Evolutionary conservation across 257 asterid species (phyloP).

Genomic region (Rehmannia glutinosa): DNA sequence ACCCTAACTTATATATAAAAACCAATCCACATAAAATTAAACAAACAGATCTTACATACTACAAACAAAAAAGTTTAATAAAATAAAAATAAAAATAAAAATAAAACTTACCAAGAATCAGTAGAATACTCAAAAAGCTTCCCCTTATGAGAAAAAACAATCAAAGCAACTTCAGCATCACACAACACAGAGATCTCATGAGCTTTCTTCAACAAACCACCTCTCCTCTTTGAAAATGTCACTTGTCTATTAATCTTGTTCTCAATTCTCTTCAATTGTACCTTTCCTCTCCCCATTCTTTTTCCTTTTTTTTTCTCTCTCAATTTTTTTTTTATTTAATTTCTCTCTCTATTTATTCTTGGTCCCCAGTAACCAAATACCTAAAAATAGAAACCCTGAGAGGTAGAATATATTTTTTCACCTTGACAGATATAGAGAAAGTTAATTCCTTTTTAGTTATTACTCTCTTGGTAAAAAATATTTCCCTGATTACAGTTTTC

Average conservation of each 20-base stretch:
- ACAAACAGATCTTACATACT: not conserved
- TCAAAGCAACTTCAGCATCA: constrained; percentile 77
- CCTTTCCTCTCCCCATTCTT: constrained; percentile 85
- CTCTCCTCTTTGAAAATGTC: constrained; percentile 77
- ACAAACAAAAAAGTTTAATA: not conserved
- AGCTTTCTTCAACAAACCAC: constrained; percentile 74
- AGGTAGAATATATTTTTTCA: constrained; percentile 13
- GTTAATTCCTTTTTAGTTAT: not conserved
- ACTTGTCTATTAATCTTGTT: constrained; percentile 85
- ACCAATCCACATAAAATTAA: not conserved
- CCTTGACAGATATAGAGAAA: constrained; percentile 1
- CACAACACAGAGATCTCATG: constrained; percentile 83
- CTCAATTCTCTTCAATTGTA: constrained; percentile 66
- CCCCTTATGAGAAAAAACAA: constrained; percentile 71
- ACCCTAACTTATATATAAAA: constrained; percentile 7
- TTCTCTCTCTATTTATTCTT: not conserved
- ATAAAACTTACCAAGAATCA: constrained; percentile 54
- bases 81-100: not conserved
- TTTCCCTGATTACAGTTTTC: constrained; percentile 13
- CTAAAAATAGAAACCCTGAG: constrained; percentile 54
- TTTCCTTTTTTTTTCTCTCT: not conserved
- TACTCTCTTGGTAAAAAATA: too few species aligned
- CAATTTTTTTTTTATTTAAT: not conserved
- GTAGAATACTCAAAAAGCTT: constrained; percentile 71
- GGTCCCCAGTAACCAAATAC: constrained; percentile 8